These are phyloP conservation scores for Oryza nivara DNA, from an alignment of 176 grass and related monocot species.

Conservation along the genomic window DNA sequence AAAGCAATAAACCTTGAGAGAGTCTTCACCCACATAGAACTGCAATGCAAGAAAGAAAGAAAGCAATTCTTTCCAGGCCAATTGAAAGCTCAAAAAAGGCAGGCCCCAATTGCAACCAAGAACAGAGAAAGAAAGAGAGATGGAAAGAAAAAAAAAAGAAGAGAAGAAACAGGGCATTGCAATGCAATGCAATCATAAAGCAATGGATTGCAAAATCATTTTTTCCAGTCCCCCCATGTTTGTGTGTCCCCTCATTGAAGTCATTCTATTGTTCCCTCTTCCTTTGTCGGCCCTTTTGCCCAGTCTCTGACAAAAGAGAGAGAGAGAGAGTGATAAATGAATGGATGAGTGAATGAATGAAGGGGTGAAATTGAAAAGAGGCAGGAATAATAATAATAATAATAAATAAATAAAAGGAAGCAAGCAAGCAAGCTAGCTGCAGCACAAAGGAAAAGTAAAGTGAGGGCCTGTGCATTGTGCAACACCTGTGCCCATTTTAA, in stretches of 20 bases:
- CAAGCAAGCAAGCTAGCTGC: slow-evolving; percentile 18
- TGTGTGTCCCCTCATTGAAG: slow-evolving; percentile 61
- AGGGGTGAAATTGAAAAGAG: not conserved
- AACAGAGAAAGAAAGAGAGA: not conserved
- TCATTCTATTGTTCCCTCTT: slow-evolving; percentile 68
- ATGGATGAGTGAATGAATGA: not conserved
- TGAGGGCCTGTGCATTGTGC: slow-evolving; percentile 27
- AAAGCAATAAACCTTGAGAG: not conserved
- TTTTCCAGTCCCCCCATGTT: slow-evolving; percentile 61
- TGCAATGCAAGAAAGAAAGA: slow-evolving; percentile 17
- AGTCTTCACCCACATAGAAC: slow-evolving; percentile 29
- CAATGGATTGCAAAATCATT: slow-evolving; percentile 92
- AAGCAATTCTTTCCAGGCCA: slow-evolving; percentile 23
- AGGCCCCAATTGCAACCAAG: not conserved
- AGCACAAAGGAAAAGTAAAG: slow-evolving; percentile 32
- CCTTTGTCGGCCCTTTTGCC: slow-evolving; percentile 46
- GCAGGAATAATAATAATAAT: slow-evolving; percentile 13
- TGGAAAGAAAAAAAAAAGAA: not conserved
- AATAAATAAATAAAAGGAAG: not conserved
- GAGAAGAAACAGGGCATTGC: slow-evolving; percentile 28
- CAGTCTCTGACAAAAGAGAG: slow-evolving; percentile 31
- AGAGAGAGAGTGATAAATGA: not conserved
- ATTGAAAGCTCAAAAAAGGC: not conserved
- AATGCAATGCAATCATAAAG: slow-evolving; percentile 62
- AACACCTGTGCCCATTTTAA: slow-evolving; percentile 43